Conservation (phyloP, 176 grass and related monocot species). For the Tillandsia fasciculata region DNA sequence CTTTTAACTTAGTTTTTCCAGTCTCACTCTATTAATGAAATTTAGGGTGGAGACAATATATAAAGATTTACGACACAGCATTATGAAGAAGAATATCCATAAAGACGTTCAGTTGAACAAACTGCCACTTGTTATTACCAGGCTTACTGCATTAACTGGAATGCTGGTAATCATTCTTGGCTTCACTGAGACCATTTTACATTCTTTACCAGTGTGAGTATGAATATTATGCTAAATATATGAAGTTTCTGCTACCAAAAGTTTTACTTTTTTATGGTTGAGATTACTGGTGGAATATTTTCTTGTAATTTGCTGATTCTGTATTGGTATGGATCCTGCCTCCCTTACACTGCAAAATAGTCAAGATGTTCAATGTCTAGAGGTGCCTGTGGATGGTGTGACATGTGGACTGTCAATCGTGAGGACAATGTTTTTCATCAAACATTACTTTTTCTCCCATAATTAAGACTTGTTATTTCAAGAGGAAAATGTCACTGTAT, state of each 20-base stretch:
- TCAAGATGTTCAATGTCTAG: too few species aligned
- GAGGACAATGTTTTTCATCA: too few species aligned
- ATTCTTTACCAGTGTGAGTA: background rate
- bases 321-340: too few species aligned
- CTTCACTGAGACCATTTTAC: background rate
- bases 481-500: too few species aligned
- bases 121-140: slow-evolving; percentile 59
- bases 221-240: background rate
- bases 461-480: too few species aligned
- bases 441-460: background rate
- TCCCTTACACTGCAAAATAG: too few species aligned
- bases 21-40: slow-evolving; percentile 22
- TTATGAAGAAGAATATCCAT: slow-evolving; percentile 33
- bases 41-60: slow-evolving; percentile 70
- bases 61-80: slow-evolving; percentile 40
- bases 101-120: slow-evolving; percentile 39
- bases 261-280: too few species aligned
- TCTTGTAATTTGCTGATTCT: too few species aligned
- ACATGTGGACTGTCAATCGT: too few species aligned
- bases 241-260: too few species aligned
- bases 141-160: slow-evolving; percentile 67
- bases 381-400: too few species aligned
- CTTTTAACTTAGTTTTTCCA: background rate
- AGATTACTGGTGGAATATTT: too few species aligned
- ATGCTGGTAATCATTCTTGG: slow-evolving; percentile 47